These are phyloP conservation scores for Calocera viscosa DNA, from an alignment of 768 basidiomycete species.

Conservation along the genomic window DNA sequence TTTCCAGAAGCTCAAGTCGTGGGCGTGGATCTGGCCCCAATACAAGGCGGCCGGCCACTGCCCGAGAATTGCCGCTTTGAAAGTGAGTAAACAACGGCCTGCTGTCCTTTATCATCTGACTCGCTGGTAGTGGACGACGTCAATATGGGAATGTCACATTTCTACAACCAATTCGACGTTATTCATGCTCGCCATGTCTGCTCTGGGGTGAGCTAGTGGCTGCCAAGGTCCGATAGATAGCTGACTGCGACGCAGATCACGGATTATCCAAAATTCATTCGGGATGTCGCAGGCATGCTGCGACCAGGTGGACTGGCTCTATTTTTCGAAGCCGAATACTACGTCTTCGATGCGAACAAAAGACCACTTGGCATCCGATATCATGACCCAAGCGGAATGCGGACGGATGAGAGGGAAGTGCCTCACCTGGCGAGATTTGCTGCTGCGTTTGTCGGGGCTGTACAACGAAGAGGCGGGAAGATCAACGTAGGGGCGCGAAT, in stretches of 20 bases:
- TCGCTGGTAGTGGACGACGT: slow-evolving; percentile 9
- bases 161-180: slow-evolving; percentile 11
- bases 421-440: background rate
- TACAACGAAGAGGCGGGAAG: slow-evolving; percentile 45
- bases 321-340: slow-evolving; percentile 57
- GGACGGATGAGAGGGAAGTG: background rate
- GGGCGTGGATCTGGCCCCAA: slow-evolving; percentile 66
- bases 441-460: slow-evolving; percentile 33
- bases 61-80: background rate
- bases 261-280: slow-evolving; percentile 49
- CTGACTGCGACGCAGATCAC: slow-evolving; percentile 39
- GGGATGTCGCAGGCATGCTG: slow-evolving; percentile 54
- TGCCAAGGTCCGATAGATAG: too few relatives aligned
- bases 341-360: slow-evolving; percentile 43
- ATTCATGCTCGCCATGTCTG: slow-evolving; percentile 11
- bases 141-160: slow-evolving; percentile 8
- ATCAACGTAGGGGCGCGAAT: slow-evolving; percentile 50
- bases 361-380: slow-evolving; percentile 19
- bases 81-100: background rate
- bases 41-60: slow-evolving; percentile 42
- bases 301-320: slow-evolving; percentile 59
- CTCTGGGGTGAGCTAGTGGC: slow-evolving; percentile 23
- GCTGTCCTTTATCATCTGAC: background rate
- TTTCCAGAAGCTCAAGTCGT: slow-evolving; percentile 55
- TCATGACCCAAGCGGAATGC: background rate